Conservation (phyloP, 2,329 filamentous ascomycete species). For the Xylaria sp. region DNA sequence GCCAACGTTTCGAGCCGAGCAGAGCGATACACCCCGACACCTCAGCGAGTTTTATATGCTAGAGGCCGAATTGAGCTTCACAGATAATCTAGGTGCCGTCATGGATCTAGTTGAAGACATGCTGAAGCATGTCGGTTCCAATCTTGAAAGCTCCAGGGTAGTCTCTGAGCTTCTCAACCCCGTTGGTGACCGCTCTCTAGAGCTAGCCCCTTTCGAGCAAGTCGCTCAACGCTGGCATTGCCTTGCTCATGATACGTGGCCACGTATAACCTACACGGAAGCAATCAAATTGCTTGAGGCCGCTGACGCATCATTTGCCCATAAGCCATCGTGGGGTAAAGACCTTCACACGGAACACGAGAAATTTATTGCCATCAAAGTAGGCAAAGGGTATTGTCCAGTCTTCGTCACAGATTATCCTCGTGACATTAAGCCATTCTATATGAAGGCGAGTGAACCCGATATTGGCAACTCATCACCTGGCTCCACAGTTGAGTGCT, state of each 20-base stretch:
- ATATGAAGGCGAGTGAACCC: slow-evolving; percentile 65
- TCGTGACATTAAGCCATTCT: slow-evolving; percentile 90
- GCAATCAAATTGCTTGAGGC: slow-evolving; percentile 76
- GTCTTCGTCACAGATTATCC: slow-evolving; percentile 96
- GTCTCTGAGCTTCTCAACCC: slow-evolving; percentile 58
- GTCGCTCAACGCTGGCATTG: slow-evolving; percentile 79
- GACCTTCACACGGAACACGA: slow-evolving; percentile 94
- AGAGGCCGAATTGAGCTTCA: slow-evolving; percentile 88
- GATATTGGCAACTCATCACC: slow-evolving; percentile 31
- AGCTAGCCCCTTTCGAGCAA: slow-evolving; percentile 58
- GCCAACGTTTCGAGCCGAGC: slow-evolving; percentile 92
- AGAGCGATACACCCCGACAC: slow-evolving; percentile 92
- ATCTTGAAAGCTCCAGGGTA: slow-evolving; percentile 55
- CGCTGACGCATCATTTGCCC: slow-evolving; percentile 71
- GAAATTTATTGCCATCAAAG: slow-evolving; percentile 77
- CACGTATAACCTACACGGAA: slow-evolving; percentile 82
- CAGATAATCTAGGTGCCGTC: slow-evolving; percentile 73
- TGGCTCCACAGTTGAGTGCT: slow-evolving; percentile 80
- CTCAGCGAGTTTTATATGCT: slow-evolving; percentile 99
- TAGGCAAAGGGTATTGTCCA: slow-evolving; percentile 66
- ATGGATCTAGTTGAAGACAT: slow-evolving; percentile 86
- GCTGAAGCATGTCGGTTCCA: slow-evolving; percentile 65
- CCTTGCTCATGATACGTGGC: slow-evolving; percentile 72
- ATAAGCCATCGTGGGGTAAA: slow-evolving; percentile 74
- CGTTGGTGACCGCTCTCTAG: slow-evolving; percentile 57